These are phyloP conservation scores for Cokeromyces recurvatus DNA, from an alignment of 371 early-diverging fungal species.

Conservation along the genomic window DNA sequence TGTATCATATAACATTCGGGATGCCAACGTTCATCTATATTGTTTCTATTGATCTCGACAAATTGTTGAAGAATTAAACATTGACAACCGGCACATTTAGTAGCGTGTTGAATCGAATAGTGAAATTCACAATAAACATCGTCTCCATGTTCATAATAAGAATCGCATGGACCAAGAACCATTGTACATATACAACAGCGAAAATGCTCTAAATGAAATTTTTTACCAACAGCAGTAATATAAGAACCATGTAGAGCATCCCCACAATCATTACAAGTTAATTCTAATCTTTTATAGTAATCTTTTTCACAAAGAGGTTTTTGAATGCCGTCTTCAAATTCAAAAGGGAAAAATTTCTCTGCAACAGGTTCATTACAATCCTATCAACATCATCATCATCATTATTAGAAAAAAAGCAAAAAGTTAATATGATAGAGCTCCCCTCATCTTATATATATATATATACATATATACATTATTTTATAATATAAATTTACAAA, in stretches of 20 bases:
- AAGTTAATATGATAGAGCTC: neutral
- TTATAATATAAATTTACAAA: too few relatives aligned
- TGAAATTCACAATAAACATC: constrained; percentile 93
- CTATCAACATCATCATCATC: too few relatives aligned
- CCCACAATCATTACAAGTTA: constrained; percentile 89
- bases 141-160: constrained; percentile 92
- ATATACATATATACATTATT: too few relatives aligned
- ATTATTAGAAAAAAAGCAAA: constrained; percentile 11
- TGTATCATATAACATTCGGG: constrained; percentile 99
- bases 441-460: too few relatives aligned
- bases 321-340: constrained; percentile 51
- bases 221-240: constrained; percentile 88
- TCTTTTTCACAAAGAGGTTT: constrained; percentile 80
- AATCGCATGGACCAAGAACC: constrained; percentile 92
- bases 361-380: constrained; percentile 84
- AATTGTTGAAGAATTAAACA: constrained; percentile 93
- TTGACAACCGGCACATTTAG: constrained; percentile 91
- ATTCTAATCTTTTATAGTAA: constrained; percentile 78
- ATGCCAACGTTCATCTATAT: constrained; percentile 91
- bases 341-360: constrained; percentile 83
- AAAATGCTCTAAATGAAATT: constrained; percentile 96
- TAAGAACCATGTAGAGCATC: constrained; percentile 87
- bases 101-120: constrained; percentile 84
- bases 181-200: constrained; percentile 92
- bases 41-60: constrained; percentile 84